Conservation (phyloP, 1,139 yeast genomes). For the Yamadazyma buinensis region DNA sequence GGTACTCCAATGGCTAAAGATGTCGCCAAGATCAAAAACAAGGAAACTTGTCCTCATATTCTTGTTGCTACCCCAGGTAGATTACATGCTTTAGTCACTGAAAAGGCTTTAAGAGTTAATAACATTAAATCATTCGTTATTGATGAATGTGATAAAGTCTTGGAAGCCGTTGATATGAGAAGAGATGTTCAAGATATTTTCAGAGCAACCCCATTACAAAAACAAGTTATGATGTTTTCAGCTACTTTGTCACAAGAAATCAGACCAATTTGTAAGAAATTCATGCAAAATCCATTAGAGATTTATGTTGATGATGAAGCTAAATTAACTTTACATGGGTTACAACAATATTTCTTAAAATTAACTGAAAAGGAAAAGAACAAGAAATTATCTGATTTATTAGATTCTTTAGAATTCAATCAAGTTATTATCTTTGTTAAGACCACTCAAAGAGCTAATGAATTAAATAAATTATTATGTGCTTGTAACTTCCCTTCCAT, state of each 20-base stretch:
- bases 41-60: conserved; percentile 94
- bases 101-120: conserved; percentile 80
- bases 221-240: conserved; percentile 99
- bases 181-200: conserved; percentile 97
- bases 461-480: conserved; percentile 82
- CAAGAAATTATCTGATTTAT: conserved; percentile 85
- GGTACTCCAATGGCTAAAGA: conserved; percentile 89
- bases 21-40: conserved; percentile 82
- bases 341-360: conserved; percentile 94
- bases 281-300: conserved; percentile 97
- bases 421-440: conserved; percentile 97
- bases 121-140: conserved; percentile 92
- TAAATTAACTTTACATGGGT: conserved; percentile 94
- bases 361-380: conserved; percentile 90
- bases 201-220: conserved; percentile 96
- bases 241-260: conserved; percentile 94
- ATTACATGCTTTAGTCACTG: conserved; percentile 89
- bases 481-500: conserved; percentile 97
- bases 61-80: conserved; percentile 99
- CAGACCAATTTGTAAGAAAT: conserved; percentile 95
- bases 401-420: conserved; percentile 94
- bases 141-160: conserved; percentile 98
- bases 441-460: conserved; percentile 89
- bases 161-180: conserved; percentile 92
- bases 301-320: conserved; percentile 98